Evolutionary conservation across 2,329 filamentous ascomycete species (phyloP), one percentile per base, ranked within the genome.

Genomic region (Thelonectria blattea): DNA sequence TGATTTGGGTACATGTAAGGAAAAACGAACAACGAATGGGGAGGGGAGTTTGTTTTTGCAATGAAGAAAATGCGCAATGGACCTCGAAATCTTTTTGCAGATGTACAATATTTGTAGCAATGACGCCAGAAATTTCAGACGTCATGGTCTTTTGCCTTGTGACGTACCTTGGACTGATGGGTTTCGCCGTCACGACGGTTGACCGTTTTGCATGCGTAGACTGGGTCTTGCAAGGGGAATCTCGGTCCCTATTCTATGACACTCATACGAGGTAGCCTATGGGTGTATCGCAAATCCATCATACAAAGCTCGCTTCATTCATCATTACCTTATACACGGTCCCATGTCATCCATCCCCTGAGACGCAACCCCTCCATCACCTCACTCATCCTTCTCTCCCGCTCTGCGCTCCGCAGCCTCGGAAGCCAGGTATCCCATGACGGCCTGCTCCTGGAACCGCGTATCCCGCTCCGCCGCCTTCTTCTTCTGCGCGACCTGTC

Each of bases 401-500:
- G 61, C 71, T 61, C 80, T 73, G 56, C 68, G 71, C 62, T 78
- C 74, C 1, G 79, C 79, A 22, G 82, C 82, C 54, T 81, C 79
- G 1, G 75, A 79, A 34, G 80, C 78, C 22, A 85, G 66, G 56
- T 81, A 80, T 22, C 75, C 72, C 69, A 75, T 75, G 15, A 79
- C 75, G 1, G 72, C 75, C 46, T 71, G 68, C 50, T 78, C 74
- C 24, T 74, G 70, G 14, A 73, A 39, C 12, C 69, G 67, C 3
- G 66, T 71, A 32, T 76, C 74, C 5, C 58, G 54, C 54, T 64
- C 59, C 4, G 56, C 56, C 37, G 52, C 56, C 20, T 68, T 37
- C 72, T 71, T 60, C n/a, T 43, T 64, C 20, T 74, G 76, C 37
- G 72, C 72, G 15, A 82, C 81, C 50, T 80, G 76, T 1, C 91